Conservation (phyloP, 2,329 filamentous ascomycete species). For the Orbilia quercus region DNA sequence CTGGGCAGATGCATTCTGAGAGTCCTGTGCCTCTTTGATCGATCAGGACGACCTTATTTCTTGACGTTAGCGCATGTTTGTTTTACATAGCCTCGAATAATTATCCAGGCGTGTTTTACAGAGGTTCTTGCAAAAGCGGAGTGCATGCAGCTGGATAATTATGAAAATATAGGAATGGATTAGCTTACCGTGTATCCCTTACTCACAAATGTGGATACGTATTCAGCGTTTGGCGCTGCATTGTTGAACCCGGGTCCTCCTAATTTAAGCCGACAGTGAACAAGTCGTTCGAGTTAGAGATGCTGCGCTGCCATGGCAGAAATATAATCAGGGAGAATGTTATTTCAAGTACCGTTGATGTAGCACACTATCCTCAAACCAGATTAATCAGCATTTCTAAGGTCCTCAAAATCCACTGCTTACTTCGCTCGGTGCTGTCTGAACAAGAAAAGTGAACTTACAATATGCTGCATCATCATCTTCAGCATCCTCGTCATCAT, state of each 20-base stretch:
- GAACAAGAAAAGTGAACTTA: conserved; percentile 16
- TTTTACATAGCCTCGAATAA: too few relatives aligned
- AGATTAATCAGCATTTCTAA: too few relatives aligned
- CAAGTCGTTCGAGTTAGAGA: background rate
- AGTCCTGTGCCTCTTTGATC: conserved; percentile 91
- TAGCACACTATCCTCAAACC: conserved; percentile 30
- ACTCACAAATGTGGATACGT: conserved; percentile 38
- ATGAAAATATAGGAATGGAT: background rate
- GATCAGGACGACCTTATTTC: conserved; percentile 73
- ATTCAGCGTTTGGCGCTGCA: conserved; percentile 27
- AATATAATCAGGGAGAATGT: too few relatives aligned
- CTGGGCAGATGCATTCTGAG: conserved; percentile 80
- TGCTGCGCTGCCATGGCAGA: background rate
- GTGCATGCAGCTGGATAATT: too few relatives aligned
- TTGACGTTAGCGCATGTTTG: background rate
- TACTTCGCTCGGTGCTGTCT: too few relatives aligned
- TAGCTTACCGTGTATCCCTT: conserved; percentile 40
- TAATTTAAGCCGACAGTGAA: conserved; percentile 1
- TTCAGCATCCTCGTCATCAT: conserved; percentile 12
- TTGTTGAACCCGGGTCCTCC: conserved; percentile 49
- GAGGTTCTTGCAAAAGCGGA: too few relatives aligned
- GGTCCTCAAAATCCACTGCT: too few relatives aligned
- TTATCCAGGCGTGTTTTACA: too few relatives aligned
- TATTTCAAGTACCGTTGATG: conserved; percentile 24
- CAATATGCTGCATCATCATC: conserved; percentile 35